phyloP scores from a whole-genome alignment of 192 early-diverging fungal genomes.

The Anaeromyces robustus region DNA sequence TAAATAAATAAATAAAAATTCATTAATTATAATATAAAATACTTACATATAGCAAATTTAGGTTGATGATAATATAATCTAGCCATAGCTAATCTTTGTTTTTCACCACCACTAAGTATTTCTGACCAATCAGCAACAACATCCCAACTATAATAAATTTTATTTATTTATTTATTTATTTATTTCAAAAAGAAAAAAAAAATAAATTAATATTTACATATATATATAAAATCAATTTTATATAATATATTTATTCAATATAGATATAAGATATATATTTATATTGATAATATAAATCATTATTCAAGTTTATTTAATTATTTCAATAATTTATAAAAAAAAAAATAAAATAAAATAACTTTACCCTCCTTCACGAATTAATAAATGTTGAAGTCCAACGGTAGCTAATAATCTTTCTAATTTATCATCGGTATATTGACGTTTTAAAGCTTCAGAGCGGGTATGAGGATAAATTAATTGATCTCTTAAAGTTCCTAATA shows the following conservation, averaged over 20 bases:
- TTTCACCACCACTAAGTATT: constrained; percentile 92
- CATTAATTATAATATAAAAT: neutral
- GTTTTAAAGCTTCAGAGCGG: constrained; percentile 54
- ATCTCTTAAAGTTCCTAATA: constrained; percentile 84
- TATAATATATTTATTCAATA: no score
- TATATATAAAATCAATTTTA: no score
- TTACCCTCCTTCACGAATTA: constrained; percentile 79
- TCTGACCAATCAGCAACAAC: constrained; percentile 43
- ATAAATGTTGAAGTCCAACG: constrained; percentile 68
- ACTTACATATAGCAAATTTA: constrained; percentile 57
- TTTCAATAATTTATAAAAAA: no score
- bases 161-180: no score
- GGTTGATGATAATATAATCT: constrained; percentile 93
- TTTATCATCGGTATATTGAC: constrained; percentile 57
- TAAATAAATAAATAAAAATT: neutral
- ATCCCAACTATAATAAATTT: constrained; percentile 73
- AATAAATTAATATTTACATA: no score
- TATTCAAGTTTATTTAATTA: no score
- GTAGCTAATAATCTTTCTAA: constrained; percentile 62
- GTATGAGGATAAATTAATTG: constrained; percentile 93
- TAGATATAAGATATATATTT: no score
- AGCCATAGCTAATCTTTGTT: constrained; percentile 85
- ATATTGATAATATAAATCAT: no score
- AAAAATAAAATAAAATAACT: no score
- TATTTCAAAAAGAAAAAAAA: no score